Conservation (phyloP, 169 alveolate species). For the Plasmodium billcollinsi region DNA sequence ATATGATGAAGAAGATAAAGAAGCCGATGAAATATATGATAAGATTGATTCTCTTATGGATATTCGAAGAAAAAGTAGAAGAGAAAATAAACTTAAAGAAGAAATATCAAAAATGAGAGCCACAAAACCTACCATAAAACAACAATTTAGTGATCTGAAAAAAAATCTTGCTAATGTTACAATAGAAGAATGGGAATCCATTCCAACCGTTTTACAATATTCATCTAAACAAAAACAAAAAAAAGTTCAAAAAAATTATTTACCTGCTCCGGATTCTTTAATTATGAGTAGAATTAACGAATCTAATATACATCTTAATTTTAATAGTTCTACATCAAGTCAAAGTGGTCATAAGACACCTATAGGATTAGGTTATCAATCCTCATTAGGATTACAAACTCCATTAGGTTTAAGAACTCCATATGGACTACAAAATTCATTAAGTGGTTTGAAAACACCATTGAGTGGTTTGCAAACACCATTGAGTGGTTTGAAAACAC, state of each 20-base stretch:
- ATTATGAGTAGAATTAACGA: slow-evolving; percentile 83
- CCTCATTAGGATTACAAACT: slow-evolving; percentile 85
- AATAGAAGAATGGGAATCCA: slow-evolving; percentile 97
- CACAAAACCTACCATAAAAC: slow-evolving; percentile 83
- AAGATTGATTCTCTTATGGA: slow-evolving; percentile 93
- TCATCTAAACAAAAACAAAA: slow-evolving; percentile 90
- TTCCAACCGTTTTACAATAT: slow-evolving; percentile 96
- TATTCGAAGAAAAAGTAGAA: slow-evolving; percentile 91
- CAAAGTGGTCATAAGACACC: slow-evolving; percentile 82
- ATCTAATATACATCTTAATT: slow-evolving; percentile 81
- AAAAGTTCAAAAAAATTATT: slow-evolving; percentile 89
- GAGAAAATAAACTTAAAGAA: slow-evolving; percentile 91
- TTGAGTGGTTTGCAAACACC: slow-evolving; percentile 85
- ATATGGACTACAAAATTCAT: slow-evolving; percentile 85
- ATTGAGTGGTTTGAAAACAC: slow-evolving; percentile 83
- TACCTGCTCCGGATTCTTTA: slow-evolving; percentile 95
- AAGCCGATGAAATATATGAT: slow-evolving; percentile 94
- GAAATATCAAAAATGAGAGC: slow-evolving; percentile 90
- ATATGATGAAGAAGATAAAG: slow-evolving; percentile 95
- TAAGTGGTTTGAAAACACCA: slow-evolving; percentile 86
- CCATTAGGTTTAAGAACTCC: slow-evolving; percentile 92
- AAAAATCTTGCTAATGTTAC: slow-evolving; percentile 86
- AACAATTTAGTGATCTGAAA: slow-evolving; percentile 80
- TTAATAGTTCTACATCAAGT: slow-evolving; percentile 77
- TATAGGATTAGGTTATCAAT: slow-evolving; percentile 80